These are phyloP conservation scores for Apiospora koreana DNA, from an alignment of 2,329 filamentous ascomycete species.

Conservation along the genomic window DNA sequence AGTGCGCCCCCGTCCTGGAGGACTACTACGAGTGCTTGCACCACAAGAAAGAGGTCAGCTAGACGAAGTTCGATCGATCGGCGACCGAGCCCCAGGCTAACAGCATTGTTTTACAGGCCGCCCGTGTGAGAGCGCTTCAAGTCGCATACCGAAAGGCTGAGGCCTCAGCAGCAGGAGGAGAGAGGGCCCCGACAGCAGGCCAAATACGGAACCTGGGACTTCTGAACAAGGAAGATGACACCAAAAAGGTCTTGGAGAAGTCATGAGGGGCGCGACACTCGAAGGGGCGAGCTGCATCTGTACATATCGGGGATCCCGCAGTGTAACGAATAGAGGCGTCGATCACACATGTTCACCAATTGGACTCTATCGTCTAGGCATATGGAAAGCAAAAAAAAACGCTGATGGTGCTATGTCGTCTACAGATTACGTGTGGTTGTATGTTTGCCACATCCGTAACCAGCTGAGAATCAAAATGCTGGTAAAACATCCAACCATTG, in stretches of 20 bases:
- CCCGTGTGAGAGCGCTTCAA: slow-evolving; percentile 78
- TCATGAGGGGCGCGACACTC: slow-evolving; percentile 19
- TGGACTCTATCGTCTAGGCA: not conserved
- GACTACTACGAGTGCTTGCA: slow-evolving; percentile 99
- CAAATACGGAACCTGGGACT: slow-evolving; percentile 87
- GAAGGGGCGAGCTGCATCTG: slow-evolving; percentile 17
- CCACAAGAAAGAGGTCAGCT: slow-evolving; percentile 91
- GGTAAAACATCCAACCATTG: not conserved
- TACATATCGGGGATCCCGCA: slow-evolving; percentile 24
- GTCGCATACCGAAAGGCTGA: slow-evolving; percentile 81
- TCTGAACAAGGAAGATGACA: slow-evolving; percentile 80
- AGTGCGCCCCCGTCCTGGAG: slow-evolving; percentile 82
- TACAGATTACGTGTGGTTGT: not conserved
- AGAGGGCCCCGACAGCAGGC: slow-evolving; percentile 78
- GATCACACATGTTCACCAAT: slow-evolving; percentile 7
- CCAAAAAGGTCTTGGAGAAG: slow-evolving; percentile 56
- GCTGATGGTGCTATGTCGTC: not conserved
- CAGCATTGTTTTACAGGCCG: slow-evolving; percentile 56
- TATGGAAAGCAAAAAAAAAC: slow-evolving; percentile 1
- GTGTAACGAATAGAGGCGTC: slow-evolving; percentile 22
- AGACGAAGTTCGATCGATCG: not conserved
- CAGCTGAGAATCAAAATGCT: not conserved
- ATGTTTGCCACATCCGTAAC: not conserved
- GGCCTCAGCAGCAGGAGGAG: slow-evolving; percentile 71
- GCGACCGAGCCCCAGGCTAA: slow-evolving; percentile 13